A percentile compares a stretch with the other conserved stretches of the same genome.
Conservation (phyloP, 768 basidiomycete genomes). For the Lactifluus piperatus region DNA sequence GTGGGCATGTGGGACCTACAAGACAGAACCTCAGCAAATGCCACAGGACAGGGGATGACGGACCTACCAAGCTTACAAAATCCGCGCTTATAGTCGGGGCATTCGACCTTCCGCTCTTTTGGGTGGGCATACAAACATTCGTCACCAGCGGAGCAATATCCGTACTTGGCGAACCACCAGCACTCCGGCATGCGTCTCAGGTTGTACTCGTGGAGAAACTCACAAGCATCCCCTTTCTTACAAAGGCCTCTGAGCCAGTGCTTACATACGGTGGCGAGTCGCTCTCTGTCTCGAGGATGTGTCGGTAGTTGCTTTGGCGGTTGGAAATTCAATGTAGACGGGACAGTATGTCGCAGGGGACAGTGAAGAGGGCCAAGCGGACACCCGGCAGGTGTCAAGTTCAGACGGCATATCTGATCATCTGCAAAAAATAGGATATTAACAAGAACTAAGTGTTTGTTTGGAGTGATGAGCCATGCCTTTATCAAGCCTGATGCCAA, state of each 20-base stretch:
- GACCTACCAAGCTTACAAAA: conserved; percentile 86
- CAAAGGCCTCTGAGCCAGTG: conserved; percentile 97
- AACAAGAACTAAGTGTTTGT: not conserved
- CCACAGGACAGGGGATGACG: conserved; percentile 5
- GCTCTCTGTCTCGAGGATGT: conserved; percentile 76
- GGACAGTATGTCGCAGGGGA: conserved; percentile 84
- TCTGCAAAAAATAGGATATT: conserved; percentile 40
- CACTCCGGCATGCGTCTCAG: conserved; percentile 97
- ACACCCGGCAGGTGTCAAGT: conserved; percentile 73
- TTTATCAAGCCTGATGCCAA: conserved; percentile 86
- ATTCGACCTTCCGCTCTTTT: conserved; percentile 84
- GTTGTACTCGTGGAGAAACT: conserved; percentile 99
- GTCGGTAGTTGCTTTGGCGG: conserved; percentile 74
- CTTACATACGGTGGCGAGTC: conserved; percentile 91
- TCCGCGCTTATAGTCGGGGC: conserved; percentile 91
- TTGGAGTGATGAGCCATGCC: conserved; percentile 37
- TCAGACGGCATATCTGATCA: conserved; percentile 86
- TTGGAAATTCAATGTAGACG: conserved; percentile 84
- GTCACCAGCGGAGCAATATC: conserved; percentile 94
- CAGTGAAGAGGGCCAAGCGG: conserved; percentile 90
- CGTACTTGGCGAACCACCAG: conserved; percentile 98
- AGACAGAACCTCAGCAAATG: conserved; percentile 11
- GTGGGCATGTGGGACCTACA: conserved; percentile 75
- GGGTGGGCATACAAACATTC: conserved; percentile 97
- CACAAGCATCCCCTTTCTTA: conserved; percentile 96